Evolutionary conservation across 805 yeast genomes (phyloP).

Genomic region (Pichia nakasei): DNA sequence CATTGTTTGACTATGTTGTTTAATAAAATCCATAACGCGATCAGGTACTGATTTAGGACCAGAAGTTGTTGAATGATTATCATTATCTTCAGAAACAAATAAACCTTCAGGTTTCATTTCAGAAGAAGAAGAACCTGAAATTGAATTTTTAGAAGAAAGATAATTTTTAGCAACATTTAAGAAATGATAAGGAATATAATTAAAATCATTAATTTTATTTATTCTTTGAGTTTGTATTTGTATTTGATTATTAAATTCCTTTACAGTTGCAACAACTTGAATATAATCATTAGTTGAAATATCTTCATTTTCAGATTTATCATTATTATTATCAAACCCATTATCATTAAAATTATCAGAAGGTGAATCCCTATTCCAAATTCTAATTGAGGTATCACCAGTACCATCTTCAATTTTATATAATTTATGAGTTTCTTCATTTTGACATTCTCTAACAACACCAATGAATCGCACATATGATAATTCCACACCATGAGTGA

Average conservation of each 20-base stretch:
- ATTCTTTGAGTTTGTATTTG: slow-evolving; percentile 57
- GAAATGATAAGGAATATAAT: slow-evolving; percentile 60
- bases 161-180: slow-evolving; percentile 54
- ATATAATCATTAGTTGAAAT: slow-evolving; percentile 47
- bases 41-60: slow-evolving; percentile 11
- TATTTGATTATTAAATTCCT: slow-evolving; percentile 55
- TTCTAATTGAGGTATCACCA: slow-evolving; percentile 53
- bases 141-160: slow-evolving; percentile 42
- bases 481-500: slow-evolving; percentile 49
- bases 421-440: slow-evolving; percentile 46
- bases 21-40: slow-evolving; percentile 39
- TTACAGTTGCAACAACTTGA: slow-evolving; percentile 45
- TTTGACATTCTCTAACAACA: slow-evolving; percentile 52
- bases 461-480: slow-evolving; percentile 62
- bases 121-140: slow-evolving; percentile 17
- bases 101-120: slow-evolving; percentile 23
- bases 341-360: slow-evolving; percentile 11
- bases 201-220: slow-evolving; percentile 49
- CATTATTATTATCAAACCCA: slow-evolving; percentile 19
- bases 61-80: slow-evolving; percentile 2
- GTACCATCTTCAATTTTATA: slow-evolving; percentile 75
- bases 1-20: slow-evolving; percentile 46
- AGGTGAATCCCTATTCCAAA: slow-evolving; percentile 45
- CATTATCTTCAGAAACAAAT: slow-evolving; percentile 35
- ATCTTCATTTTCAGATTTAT: slow-evolving; percentile 50